Evolutionary conservation across 169 alveolate species (phyloP).

Genomic region (Plasmodium ovale): DNA sequence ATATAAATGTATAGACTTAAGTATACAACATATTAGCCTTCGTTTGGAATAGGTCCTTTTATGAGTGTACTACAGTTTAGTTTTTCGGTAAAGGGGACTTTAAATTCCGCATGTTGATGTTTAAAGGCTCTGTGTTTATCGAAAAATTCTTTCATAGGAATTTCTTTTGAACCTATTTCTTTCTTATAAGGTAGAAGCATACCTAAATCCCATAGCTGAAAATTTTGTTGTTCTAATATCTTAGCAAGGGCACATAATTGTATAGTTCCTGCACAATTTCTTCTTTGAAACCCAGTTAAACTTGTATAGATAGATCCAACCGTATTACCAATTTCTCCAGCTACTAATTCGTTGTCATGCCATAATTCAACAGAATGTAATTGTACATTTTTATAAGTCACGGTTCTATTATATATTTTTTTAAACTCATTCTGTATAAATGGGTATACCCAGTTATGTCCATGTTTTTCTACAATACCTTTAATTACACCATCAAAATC

Average conservation of each 20-base stretch:
- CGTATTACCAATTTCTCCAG: slow-evolving; percentile 85
- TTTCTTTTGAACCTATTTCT: slow-evolving; percentile 79
- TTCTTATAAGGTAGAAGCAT: slow-evolving; percentile 82
- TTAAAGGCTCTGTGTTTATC: slow-evolving; percentile 38
- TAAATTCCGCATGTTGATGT: slow-evolving; percentile 43
- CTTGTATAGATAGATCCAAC: slow-evolving; percentile 84
- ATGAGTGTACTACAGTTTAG: slow-evolving; percentile 59
- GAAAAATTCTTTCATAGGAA: slow-evolving; percentile 73
- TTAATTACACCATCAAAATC: slow-evolving; percentile 79
- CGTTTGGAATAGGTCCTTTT: neutral
- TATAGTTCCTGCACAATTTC: slow-evolving; percentile 80
- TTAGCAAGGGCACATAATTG: slow-evolving; percentile 84
- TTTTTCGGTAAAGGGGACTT: slow-evolving; percentile 33
- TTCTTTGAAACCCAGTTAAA: slow-evolving; percentile 83
- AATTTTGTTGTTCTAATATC: slow-evolving; percentile 59
- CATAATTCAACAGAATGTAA: slow-evolving; percentile 84
- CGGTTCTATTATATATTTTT: slow-evolving; percentile 73
- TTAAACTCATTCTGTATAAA: slow-evolving; percentile 79
- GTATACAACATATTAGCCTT: neutral
- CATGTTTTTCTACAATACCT: slow-evolving; percentile 83
- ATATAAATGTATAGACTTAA: neutral
- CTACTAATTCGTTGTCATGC: slow-evolving; percentile 77
- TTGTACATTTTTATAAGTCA: slow-evolving; percentile 30
- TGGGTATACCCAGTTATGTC: slow-evolving; percentile 86
- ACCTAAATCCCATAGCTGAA: slow-evolving; percentile 84